These are phyloP conservation scores for Closterium sp. DNA, from an alignment of 139 green algal species.

Conservation along the genomic window DNA sequence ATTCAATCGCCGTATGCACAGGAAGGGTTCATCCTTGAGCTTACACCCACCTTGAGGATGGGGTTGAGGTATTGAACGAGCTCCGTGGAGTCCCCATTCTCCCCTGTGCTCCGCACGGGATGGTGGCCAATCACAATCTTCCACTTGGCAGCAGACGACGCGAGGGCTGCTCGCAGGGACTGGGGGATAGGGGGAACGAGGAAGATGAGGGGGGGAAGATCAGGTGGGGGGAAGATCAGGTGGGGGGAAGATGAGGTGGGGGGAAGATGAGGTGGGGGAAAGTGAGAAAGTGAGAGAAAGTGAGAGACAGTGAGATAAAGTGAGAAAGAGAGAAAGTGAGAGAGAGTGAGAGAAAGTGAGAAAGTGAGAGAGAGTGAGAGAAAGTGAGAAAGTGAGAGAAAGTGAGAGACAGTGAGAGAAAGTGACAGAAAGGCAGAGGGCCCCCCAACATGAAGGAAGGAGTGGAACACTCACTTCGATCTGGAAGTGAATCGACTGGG, in stretches of 20 bases:
- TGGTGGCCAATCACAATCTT: constrained; percentile 57
- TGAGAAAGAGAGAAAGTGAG: background rate
- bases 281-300: background rate
- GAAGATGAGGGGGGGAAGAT: background rate
- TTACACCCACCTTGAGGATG: no score
- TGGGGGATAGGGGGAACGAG: background rate
- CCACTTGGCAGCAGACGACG: constrained; percentile 38
- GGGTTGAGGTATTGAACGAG: constrained; percentile 37
- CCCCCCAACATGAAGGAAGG: background rate
- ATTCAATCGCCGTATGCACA: no score
- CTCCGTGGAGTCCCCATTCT: constrained; percentile 45
- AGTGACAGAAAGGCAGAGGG: background rate
- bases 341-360: background rate
- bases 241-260: background rate
- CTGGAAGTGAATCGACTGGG: background rate
- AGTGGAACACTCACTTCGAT: background rate
- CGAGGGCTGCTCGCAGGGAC: background rate
- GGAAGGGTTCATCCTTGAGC: no score
- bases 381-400: background rate
- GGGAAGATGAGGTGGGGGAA: background rate
- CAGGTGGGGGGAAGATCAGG: no score
- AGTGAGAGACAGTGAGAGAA: background rate
- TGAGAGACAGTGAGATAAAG: background rate
- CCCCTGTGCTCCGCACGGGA: constrained; percentile 40
- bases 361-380: background rate